A percentile compares a stretch with the other conserved stretches of the same genome.
These are phyloP conservation scores for Alternaria arbusti DNA, from an alignment of 2,329 filamentous ascomycete species.

Conservation along the genomic window DNA sequence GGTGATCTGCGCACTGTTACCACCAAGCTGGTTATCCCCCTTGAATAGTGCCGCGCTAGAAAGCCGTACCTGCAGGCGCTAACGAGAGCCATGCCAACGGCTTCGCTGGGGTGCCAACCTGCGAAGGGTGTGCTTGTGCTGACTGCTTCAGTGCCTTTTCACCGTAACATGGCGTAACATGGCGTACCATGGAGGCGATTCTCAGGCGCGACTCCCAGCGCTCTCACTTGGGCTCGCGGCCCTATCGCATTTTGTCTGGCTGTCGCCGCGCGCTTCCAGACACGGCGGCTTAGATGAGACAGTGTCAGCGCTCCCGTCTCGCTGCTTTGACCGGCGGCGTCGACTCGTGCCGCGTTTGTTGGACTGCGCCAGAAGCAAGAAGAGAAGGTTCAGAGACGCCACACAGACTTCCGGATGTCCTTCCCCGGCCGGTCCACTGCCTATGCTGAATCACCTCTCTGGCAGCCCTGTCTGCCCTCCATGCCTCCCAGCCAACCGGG, in stretches of 20 bases:
- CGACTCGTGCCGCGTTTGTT: conserved; percentile 29
- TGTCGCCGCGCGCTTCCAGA: neutral
- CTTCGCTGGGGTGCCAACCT: conserved; percentile 18
- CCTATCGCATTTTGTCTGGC: neutral
- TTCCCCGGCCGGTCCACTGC: conserved; percentile 41
- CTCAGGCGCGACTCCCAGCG: neutral
- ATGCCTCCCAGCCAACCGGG: conserved; percentile 27
- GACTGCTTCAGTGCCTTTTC: neutral
- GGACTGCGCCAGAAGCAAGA: conserved; percentile 39
- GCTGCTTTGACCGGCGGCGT: conserved; percentile 12
- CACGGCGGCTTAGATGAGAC: conserved; percentile 36
- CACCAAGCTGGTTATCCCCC: conserved; percentile 29
- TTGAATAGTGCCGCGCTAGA: conserved; percentile 17
- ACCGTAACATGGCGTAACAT: neutral
- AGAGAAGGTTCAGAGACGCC: conserved; percentile 27
- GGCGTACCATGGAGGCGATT: neutral
- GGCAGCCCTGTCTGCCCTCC: conserved; percentile 15
- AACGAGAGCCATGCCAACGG: conserved; percentile 26
- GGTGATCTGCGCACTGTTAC: conserved; percentile 39
- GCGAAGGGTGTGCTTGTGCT: neutral
- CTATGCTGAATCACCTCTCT: conserved; percentile 24
- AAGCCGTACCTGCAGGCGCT: conserved; percentile 31
- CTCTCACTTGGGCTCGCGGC: neutral
- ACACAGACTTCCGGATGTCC: conserved; percentile 33
- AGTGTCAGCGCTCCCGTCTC: conserved; percentile 30